Base-by-base conservation (phyloP, 2,329 filamentous ascomycete species). In the Diplodia corticola region DNA sequence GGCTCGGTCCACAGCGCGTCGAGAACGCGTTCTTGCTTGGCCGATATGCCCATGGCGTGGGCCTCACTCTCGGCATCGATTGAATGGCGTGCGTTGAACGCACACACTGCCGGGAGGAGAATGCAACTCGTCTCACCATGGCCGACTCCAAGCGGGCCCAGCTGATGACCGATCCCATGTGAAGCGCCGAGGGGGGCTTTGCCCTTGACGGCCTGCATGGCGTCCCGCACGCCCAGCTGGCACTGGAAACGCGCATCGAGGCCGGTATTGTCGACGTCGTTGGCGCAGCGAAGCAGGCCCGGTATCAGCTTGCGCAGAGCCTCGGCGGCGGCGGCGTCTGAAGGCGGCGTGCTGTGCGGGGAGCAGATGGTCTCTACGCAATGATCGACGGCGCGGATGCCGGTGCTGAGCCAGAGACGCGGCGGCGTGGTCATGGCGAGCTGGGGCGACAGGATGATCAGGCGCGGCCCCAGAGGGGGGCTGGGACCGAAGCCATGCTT, bases 61-160 rank as follows among this genome's bases (percentile, higher is more conserved):
- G 79, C 73, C 40, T 71, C 73, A 17, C 17, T 50, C 5, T 48
- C 64, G 20, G 57, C 68, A 24, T 63, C 61, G 20, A 55, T 55
- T 5, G 64, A 54, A 54, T 66, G 64, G 3, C 20, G 15, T 1
- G 77, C 76, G 66, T 88, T 89, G 71, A 80, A 88, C 71, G 83
- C 84, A 71, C 84, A 84, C 5, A 88, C 85, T 0, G 82, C 80
- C 0, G 86, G 85, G 40, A 83, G 77, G 65, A 86, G 77, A 53
- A 84, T 82, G 71, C 82, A 88, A 69, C 83, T 86, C 30, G 85
- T 88, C 73, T 87, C 85, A 12, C 86, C 86, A 70, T 89, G 86
- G 0, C 83, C 82, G 2, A 88, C 85, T 0, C 85, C 85, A 3
- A 85, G 72, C 0, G 85, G 85, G 15, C 74, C 77, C 60, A 84